A percentile compares a stretch with the other conserved stretches of the same genome.
Evolutionary conservation across 2,329 filamentous ascomycete species (phyloP).

Genomic region (Diaporthe citrichinensis): DNA sequence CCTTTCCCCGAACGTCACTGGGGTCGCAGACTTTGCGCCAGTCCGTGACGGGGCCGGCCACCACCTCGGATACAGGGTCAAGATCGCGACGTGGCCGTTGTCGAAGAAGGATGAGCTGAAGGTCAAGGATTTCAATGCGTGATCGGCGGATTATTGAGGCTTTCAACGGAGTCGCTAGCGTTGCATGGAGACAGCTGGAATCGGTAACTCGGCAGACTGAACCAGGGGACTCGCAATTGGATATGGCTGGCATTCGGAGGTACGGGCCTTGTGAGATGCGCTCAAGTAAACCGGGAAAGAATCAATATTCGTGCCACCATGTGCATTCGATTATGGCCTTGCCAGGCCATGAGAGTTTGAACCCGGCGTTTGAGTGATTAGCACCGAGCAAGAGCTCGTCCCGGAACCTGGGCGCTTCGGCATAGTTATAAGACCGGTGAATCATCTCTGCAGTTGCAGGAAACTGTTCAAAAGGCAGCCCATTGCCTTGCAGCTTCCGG

Average conservation of each 20-base stretch:
- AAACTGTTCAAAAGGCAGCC: neutral
- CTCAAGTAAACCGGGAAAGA: neutral
- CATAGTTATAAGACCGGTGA: neutral
- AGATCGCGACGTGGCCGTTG: conserved; percentile 51
- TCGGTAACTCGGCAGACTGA: neutral
- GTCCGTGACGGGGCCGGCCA: conserved; percentile 44
- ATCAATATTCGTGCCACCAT: neutral
- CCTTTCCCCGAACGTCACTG: conserved; percentile 46
- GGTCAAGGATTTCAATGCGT: conserved; percentile 44
- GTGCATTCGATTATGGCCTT: no score
- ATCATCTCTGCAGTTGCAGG: neutral
- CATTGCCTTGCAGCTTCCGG: neutral
- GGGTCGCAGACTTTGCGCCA: conserved; percentile 47
- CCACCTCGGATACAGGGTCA: conserved; percentile 48
- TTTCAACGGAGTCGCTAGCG: neutral
- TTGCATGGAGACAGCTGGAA: neutral
- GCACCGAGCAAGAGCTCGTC: neutral
- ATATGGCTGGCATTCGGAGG: neutral
- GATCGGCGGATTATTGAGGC: conserved; percentile 9
- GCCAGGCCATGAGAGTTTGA: neutral
- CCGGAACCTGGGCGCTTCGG: neutral
- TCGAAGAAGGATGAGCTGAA: conserved; percentile 45
- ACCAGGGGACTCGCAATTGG: neutral
- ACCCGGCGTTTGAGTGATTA: neutral
- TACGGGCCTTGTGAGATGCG: neutral